These are phyloP conservation scores for Dendrobium officinale DNA, from an alignment of 106 monocot species.

Conservation along the genomic window DNA sequence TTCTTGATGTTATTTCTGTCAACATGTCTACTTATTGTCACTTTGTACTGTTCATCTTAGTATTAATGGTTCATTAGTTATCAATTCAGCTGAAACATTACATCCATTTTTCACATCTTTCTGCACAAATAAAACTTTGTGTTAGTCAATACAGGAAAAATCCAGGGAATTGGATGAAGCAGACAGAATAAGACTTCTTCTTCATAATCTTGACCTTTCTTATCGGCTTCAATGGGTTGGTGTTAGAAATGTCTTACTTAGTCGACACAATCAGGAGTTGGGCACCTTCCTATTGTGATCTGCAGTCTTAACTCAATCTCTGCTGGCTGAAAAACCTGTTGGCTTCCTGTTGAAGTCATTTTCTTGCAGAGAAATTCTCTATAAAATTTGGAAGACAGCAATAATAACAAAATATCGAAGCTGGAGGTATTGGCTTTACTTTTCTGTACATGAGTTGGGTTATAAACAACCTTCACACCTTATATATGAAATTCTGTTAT, in stretches of 20 bases:
- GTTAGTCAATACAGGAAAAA: constrained; percentile 27
- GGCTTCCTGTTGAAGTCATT: no score
- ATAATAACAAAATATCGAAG: neutral
- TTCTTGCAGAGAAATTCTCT: no score
- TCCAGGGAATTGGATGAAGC: constrained; percentile 40
- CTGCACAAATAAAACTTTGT: neutral
- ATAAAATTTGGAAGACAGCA: neutral
- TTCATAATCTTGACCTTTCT: constrained; percentile 82
- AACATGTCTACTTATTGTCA: neutral
- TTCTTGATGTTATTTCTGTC: no score
- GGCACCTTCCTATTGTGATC: constrained; percentile 77
- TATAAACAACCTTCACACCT: no score
- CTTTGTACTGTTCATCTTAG: neutral
- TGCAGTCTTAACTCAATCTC: no score
- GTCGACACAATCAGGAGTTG: constrained; percentile 56
- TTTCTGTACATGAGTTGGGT: neutral
- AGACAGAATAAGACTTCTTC: constrained; percentile 33
- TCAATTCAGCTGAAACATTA: neutral
- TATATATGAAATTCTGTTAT: no score
- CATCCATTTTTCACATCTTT: neutral
- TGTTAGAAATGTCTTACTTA: constrained; percentile 53
- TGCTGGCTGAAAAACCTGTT: no score
- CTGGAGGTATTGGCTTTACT: neutral
- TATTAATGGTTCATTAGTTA: neutral
- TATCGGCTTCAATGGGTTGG: constrained; percentile 70